Evolutionary conservation across 2,329 filamentous ascomycete species (phyloP).

Genomic region (Monosporascus sp.): DNA sequence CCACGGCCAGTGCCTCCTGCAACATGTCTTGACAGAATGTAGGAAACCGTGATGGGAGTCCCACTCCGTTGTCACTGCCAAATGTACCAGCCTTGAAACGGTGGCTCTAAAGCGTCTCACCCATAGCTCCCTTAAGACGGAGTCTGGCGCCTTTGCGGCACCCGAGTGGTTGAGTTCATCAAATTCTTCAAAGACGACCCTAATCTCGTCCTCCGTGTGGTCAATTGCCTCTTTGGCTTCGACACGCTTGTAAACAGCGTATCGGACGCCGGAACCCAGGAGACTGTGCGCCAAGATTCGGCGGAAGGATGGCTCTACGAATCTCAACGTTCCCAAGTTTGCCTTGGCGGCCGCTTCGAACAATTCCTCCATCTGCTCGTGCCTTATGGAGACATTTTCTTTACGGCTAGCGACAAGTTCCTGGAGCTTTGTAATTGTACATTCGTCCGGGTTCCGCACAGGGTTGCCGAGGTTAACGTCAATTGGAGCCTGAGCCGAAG

Average conservation of each 20-base stretch:
- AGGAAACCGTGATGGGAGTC: too few species aligned
- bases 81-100: too few species aligned
- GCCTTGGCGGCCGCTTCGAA: slow-evolving; percentile 21
- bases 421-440: slow-evolving; percentile 15
- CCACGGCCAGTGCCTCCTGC: too few species aligned
- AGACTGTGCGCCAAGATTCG: slow-evolving; percentile 21
- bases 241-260: slow-evolving; percentile 19
- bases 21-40: too few species aligned
- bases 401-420: slow-evolving; percentile 18
- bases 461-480: not conserved
- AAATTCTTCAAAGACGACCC: slow-evolving; percentile 15
- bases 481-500: not conserved
- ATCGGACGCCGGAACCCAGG: slow-evolving; percentile 5
- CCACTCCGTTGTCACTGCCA: too few species aligned
- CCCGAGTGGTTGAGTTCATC: slow-evolving; percentile 12
- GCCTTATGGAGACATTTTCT: slow-evolving; percentile 18
- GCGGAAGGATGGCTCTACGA: slow-evolving; percentile 17
- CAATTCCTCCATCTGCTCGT: slow-evolving; percentile 17
- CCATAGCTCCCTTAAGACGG: slow-evolving; percentile 8
- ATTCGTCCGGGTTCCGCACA: slow-evolving; percentile 3
- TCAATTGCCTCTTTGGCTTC: slow-evolving; percentile 24
- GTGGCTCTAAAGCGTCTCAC: too few species aligned
- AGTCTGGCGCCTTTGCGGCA: slow-evolving; percentile 12
- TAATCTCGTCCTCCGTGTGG: slow-evolving; percentile 16
- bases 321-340: slow-evolving; percentile 18